Percentiles rank a stretch among this genome's conserved stretches.
Evolutionary conservation across 169 alveolate species (phyloP).

Genomic region (Toxoplasma gondii): DNA sequence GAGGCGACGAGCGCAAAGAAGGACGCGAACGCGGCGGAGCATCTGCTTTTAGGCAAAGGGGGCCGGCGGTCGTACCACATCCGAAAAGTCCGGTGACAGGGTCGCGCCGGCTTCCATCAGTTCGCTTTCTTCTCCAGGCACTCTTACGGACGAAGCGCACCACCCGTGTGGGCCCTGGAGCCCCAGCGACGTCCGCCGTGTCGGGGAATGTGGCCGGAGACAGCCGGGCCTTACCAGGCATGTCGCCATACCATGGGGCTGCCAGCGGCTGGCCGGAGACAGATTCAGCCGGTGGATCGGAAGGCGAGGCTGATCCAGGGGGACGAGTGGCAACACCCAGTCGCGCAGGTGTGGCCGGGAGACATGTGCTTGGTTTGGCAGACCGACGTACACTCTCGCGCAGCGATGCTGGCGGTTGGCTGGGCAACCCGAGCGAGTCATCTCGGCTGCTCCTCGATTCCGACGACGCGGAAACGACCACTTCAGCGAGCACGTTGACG

Average conservation of each 20-base stretch:
- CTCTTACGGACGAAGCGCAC: background rate
- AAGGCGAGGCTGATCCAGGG: background rate
- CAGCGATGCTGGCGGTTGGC: background rate
- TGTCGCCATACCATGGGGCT: background rate
- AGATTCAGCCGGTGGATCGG: too few species aligned
- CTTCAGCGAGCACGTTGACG: background rate
- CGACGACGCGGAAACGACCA: background rate
- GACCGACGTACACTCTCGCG: background rate
- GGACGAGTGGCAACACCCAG: background rate
- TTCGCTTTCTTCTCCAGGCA: background rate
- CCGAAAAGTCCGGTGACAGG: background rate
- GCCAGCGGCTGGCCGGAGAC: background rate
- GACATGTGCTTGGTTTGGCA: background rate
- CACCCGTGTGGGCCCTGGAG: background rate
- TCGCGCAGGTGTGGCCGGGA: background rate
- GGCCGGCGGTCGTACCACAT: background rate
- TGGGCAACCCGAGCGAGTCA: background rate
- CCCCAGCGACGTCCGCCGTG: background rate
- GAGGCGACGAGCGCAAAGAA: too few species aligned
- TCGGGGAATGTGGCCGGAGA: background rate
- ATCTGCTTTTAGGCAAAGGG: too few species aligned
- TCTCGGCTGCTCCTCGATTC: background rate
- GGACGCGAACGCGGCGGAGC: too few species aligned
- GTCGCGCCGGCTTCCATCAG: slow-evolving; percentile 2
- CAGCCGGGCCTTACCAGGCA: background rate